Conservation (phyloP, 108 stramenopile genomes). For the Chaetoceros muelleri region DNA sequence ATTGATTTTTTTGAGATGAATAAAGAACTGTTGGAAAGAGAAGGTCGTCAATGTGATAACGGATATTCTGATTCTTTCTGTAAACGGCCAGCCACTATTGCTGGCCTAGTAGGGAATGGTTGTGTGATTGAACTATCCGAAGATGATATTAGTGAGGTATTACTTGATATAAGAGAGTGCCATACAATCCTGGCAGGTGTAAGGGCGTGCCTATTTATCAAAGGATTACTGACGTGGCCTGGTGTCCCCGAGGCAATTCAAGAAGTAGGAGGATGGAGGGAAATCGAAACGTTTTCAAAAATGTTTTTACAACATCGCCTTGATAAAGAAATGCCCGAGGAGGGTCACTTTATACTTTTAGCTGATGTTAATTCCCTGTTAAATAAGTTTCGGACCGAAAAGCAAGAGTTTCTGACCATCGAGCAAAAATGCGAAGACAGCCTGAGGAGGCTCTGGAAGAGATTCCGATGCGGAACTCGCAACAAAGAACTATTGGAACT, state of each 20-base stretch:
- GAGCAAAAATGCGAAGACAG: not conserved
- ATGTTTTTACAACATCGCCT: not conserved
- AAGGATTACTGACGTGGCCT: slow-evolving; percentile 28
- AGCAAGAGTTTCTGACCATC: not conserved
- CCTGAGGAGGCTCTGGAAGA: not conserved
- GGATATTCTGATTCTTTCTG: slow-evolving; percentile 17
- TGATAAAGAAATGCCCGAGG: slow-evolving; percentile 1
- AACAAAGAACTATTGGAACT: not conserved
- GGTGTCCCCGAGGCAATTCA: slow-evolving; percentile 29
- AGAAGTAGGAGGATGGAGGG: slow-evolving; percentile 25
- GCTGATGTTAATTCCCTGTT: not conserved
- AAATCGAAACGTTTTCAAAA: slow-evolving; percentile 20
- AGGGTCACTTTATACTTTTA: slow-evolving; percentile 6
- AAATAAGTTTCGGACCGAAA: not conserved
- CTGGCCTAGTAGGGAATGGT: slow-evolving; percentile 6
- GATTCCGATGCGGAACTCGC: not conserved
- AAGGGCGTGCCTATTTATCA: slow-evolving; percentile 32
- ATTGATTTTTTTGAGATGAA: slow-evolving; percentile 10
- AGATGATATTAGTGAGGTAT: slow-evolving; percentile 16
- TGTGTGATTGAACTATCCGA: slow-evolving; percentile 10
- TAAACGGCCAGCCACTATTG: slow-evolving; percentile 13
- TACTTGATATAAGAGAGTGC: slow-evolving; percentile 27
- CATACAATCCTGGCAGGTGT: slow-evolving; percentile 21
- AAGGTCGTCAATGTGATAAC: not conserved
- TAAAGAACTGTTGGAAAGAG: slow-evolving; percentile 5